Conservation (phyloP, 495 filamentous ascomycete genomes). For the Hypoxylon lenormandii region DNA sequence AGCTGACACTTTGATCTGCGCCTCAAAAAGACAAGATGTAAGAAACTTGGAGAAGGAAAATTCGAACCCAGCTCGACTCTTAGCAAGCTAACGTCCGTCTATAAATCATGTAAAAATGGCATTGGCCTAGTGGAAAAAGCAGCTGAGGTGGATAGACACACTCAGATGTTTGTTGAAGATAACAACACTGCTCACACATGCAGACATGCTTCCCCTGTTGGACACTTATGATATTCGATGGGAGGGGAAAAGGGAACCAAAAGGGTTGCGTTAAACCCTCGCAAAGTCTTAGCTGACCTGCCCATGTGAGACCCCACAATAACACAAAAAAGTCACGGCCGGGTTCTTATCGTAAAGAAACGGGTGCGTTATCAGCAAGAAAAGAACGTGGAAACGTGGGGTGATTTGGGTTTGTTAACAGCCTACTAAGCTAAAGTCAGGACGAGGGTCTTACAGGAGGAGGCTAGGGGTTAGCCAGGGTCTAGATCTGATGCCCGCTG, state of each 20-base stretch:
- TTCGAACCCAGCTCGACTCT: constrained; percentile 29
- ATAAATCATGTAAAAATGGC: constrained; percentile 12
- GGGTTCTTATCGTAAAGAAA: constrained; percentile 33
- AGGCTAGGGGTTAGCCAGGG: no score
- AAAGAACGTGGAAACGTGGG: constrained; percentile 26
- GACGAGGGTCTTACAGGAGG: no score
- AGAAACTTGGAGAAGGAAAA: constrained; percentile 10
- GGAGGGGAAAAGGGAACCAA: not conserved
- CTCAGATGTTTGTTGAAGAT: constrained; percentile 17
- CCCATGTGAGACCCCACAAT: constrained; percentile 46
- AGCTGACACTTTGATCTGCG: not conserved
- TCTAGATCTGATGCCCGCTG: no score
- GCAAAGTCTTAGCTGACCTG: constrained; percentile 46
- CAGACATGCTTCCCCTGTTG: not conserved
- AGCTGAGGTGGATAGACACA: constrained; percentile 12
- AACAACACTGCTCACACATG: constrained; percentile 23
- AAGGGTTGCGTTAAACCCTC: constrained; percentile 40
- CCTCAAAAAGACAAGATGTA: not conserved
- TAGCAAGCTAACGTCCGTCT: constrained; percentile 24
- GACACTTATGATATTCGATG: not conserved
- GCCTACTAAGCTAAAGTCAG: no score
- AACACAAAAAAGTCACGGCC: constrained; percentile 38
- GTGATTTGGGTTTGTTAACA: constrained; percentile 4
- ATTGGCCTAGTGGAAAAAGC: constrained; percentile 8
- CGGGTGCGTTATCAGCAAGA: constrained; percentile 11